A percentile compares a stretch with the other conserved stretches of the same genome.
phyloP scores from a whole-genome alignment of 768 basidiomycete species.

The Collybia nuda region DNA sequence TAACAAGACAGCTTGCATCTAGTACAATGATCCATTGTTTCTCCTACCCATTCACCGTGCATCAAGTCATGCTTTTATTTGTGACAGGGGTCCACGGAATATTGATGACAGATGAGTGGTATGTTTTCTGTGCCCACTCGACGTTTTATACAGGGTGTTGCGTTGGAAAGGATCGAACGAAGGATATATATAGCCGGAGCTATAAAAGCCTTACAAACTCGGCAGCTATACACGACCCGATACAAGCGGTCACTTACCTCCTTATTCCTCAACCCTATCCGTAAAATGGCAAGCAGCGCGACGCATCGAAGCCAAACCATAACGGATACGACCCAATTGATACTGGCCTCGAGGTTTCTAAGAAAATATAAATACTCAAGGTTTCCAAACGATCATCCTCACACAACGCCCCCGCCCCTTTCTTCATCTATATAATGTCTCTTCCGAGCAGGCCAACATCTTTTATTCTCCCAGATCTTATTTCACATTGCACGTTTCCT shows the following conservation, averaged over 20 bases:
- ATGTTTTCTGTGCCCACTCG: too few relatives aligned
- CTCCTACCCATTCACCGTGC: too few relatives aligned
- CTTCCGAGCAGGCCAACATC: background rate
- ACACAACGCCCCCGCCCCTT: background rate
- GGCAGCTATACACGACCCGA: constrained; percentile 1
- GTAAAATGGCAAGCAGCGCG: background rate
- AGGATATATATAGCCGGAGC: too few relatives aligned
- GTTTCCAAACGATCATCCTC: too few relatives aligned
- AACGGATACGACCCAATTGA: background rate
- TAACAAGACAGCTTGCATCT: too few relatives aligned
- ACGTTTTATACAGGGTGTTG: too few relatives aligned
- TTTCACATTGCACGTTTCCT: constrained; percentile 49
- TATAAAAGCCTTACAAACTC: background rate
- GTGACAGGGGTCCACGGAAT: too few relatives aligned
- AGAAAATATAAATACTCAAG: background rate
- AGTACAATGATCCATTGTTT: too few relatives aligned
- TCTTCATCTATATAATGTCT: background rate
- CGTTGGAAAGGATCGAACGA: too few relatives aligned
- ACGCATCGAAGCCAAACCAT: background rate
- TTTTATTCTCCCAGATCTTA: constrained; percentile 56
- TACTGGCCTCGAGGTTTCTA: constrained; percentile 2
- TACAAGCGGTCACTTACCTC: constrained; percentile 6
- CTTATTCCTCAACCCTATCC: constrained; percentile 1
- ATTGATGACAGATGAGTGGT: too few relatives aligned
- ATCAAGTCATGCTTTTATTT: too few relatives aligned